These are phyloP conservation scores for Blastocystis sp. DNA, from an alignment of 352 stramenopile genomes.

Conservation along the genomic window DNA sequence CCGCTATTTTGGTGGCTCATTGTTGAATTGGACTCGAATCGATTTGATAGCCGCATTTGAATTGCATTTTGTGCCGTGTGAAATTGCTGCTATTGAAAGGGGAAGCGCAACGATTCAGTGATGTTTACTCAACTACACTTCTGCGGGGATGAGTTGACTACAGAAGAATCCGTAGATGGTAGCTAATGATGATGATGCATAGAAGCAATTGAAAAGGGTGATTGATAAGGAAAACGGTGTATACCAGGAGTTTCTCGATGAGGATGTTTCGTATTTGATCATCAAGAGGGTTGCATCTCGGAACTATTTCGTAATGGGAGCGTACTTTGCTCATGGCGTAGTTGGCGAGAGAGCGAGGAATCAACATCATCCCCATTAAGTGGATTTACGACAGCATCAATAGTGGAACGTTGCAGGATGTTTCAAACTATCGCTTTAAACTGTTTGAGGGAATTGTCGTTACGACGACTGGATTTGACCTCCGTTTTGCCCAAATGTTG, in stretches of 20 bases:
- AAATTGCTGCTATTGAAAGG: background rate
- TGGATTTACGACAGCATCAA: slow-evolving; percentile 42
- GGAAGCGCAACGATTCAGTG: background rate
- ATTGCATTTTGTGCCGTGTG: background rate
- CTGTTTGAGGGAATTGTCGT: slow-evolving; percentile 65
- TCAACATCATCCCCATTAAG: slow-evolving; percentile 7
- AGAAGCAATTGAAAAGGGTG: slow-evolving; percentile 17
- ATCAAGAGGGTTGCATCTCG: slow-evolving; percentile 29
- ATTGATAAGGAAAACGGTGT: slow-evolving; percentile 29
- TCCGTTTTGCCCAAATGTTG: background rate
- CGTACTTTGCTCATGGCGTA: background rate
- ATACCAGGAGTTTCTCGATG: slow-evolving; percentile 5
- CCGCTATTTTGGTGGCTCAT: no score
- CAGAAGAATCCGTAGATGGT: slow-evolving; percentile 29
- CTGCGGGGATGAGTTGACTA: slow-evolving; percentile 17
- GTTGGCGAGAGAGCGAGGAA: background rate
- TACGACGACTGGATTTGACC: slow-evolving; percentile 56
- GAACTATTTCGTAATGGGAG: slow-evolving; percentile 10
- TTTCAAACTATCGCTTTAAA: background rate
- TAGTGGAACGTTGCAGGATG: background rate
- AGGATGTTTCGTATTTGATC: slow-evolving; percentile 33
- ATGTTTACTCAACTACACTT: slow-evolving; percentile 51
- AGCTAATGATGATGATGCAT: background rate
- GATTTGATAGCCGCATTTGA: background rate
- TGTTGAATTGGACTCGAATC: no score